Percentiles rank a stretch among this genome's conserved stretches.
Conservation (phyloP, 2,329 filamentous ascomycete species). For the Aspergillus uvarum region DNA sequence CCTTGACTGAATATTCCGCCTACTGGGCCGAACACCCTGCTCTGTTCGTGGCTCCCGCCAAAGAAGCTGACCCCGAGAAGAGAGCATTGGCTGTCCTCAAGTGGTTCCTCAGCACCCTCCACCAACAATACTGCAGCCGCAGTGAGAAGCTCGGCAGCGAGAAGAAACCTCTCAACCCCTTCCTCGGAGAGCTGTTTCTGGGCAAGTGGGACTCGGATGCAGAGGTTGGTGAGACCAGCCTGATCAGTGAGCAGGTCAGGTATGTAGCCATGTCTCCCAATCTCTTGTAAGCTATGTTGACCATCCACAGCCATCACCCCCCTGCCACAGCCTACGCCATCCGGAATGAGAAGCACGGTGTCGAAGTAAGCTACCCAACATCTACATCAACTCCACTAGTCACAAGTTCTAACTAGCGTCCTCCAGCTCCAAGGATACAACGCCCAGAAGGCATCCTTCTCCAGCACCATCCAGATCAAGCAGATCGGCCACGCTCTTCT, state of each 20-base stretch:
- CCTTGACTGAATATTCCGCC: slow-evolving; percentile 75
- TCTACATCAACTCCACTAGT: not conserved
- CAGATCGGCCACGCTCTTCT: slow-evolving; percentile 87
- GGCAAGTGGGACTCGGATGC: slow-evolving; percentile 81
- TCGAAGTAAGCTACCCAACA: slow-evolving; percentile 49
- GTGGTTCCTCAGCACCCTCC: slow-evolving; percentile 92
- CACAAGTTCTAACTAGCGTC: not conserved
- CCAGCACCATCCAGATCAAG: slow-evolving; percentile 90
- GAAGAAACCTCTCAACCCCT: slow-evolving; percentile 97
- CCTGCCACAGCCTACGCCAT: slow-evolving; percentile 94
- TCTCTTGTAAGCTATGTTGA: slow-evolving; percentile 10
- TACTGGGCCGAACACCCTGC: slow-evolving; percentile 80
- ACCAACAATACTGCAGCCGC: slow-evolving; percentile 73
- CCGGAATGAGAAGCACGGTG: slow-evolving; percentile 78
- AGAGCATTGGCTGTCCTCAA: slow-evolving; percentile 85
- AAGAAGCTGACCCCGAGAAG: slow-evolving; percentile 76
- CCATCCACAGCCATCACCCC: slow-evolving; percentile 70
- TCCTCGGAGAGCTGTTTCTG: slow-evolving; percentile 90
- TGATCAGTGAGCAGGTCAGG: slow-evolving; percentile 94
- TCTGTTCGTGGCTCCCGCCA: slow-evolving; percentile 77
- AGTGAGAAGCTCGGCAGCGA: slow-evolving; percentile 85
- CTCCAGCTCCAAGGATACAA: slow-evolving; percentile 75
- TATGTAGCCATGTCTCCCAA: slow-evolving; percentile 14
- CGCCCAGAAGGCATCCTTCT: slow-evolving; percentile 93
- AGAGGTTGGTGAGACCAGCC: slow-evolving; percentile 69